A percentile compares a stretch with the other conserved stretches of the same genome.
These are phyloP conservation scores for Ogataea hybrid DNA, from an alignment of 1,139 yeast genomes.

Conservation along the genomic window DNA sequence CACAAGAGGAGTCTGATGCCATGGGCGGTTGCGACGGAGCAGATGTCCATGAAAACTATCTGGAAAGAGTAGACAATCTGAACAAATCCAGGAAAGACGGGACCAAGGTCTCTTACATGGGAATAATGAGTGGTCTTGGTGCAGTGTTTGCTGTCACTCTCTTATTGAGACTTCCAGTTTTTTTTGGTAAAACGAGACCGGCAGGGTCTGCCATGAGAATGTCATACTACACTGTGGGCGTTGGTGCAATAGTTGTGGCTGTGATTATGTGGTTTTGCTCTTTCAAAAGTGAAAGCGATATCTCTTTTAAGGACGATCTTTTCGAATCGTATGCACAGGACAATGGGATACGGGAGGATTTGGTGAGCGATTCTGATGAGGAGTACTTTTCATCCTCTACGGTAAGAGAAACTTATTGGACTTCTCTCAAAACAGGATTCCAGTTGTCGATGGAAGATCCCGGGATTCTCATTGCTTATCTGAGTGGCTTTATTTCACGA, in stretches of 20 bases:
- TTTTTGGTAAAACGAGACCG: conserved; percentile 35
- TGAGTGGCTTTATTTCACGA: conserved; percentile 64
- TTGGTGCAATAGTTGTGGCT: conserved; percentile 40
- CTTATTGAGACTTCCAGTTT: conserved; percentile 49
- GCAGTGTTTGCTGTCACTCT: conserved; percentile 57
- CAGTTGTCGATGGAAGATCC: conserved; percentile 34
- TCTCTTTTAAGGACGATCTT: conserved; percentile 24
- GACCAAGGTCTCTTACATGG: conserved; percentile 57
- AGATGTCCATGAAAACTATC: not conserved
- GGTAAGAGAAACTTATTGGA: conserved; percentile 34
- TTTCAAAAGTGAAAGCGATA: conserved; percentile 39
- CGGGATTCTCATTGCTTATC: conserved; percentile 49
- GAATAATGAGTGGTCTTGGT: conserved; percentile 64
- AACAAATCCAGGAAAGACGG: conserved; percentile 42
- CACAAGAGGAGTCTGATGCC: too few species aligned
- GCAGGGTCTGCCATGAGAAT: conserved; percentile 43
- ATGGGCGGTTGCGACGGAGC: conserved; percentile 6
- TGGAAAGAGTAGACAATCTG: conserved; percentile 19
- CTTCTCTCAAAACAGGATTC: conserved; percentile 44
- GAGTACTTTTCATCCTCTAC: conserved; percentile 7
- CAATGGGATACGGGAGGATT: conserved; percentile 6
- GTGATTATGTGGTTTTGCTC: conserved; percentile 41
- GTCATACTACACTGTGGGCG: conserved; percentile 51
- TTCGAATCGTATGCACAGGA: conserved; percentile 7
- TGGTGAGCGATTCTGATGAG: not conserved